Base-by-base conservation (phyloP, 2,329 filamentous ascomycete species). In the Epichloe uncinata region DNA sequence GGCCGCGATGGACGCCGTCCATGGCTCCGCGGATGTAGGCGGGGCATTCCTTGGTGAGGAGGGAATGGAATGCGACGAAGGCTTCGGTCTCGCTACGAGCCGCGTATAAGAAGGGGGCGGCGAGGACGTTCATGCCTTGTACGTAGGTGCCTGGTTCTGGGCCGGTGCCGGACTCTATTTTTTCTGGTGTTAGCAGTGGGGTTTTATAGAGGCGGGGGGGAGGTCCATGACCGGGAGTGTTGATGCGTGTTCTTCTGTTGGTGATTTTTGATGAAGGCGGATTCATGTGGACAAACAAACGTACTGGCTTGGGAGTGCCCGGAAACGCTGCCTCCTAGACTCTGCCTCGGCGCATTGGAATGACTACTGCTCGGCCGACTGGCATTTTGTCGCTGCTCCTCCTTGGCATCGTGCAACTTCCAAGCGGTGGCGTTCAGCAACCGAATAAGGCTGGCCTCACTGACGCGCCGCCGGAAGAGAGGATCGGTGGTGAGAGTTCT, bases 61-160 rank as follows among this genome's bases (percentile, higher is more conserved):
- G 84, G 42, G 82, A 82, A 63, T 95, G 82, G 60, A 98, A 96
- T 2, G 89, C 84, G 5, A 87, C 84, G 60, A 95, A 98, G 2
- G 93, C 93, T 69, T 98, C 90, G 6, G 90, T 85, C 69, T 98
- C 93, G 64, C 88, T 95, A 51, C 89, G 83, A 1, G 93, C 90
- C 5, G 88, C 89, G 65, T 98, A 98, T 43, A 98, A 74, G 62
- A 98, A 96, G 0, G 93, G 93, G 1, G 93, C 93, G 9, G 90
- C 91, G 15, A 98, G 78, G 40, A 98, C 93, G 63, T 98, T 98
- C 91, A 98, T 97, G 57, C 93, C 93, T 67, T 98, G 93, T 2
- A 98, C 91, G 60, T 98, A 98, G 40, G 87, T 90, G 34, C 89
- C 87, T 11, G 87, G 78, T 58, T 87, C 84, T 34, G 71, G 69